Base-by-base conservation (phyloP, 805 yeast genomes). In the Pichia ethanolica region DNA sequence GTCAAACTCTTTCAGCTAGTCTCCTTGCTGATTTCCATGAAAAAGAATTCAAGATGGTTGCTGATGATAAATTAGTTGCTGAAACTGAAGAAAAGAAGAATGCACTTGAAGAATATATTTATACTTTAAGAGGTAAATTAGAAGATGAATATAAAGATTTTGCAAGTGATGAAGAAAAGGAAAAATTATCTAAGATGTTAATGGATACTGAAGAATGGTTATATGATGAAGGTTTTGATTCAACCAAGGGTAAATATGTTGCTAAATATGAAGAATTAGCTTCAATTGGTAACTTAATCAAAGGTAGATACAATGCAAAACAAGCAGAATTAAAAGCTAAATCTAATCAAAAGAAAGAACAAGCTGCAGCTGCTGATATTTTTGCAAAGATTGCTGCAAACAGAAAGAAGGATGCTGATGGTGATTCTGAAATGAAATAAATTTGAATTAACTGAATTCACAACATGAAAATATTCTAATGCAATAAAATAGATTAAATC, bases 21-120 rank as follows among this genome's bases (percentile, higher is more conserved):
- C 71, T 63, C 47, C 77, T 88, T 69, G 74, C 82, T 61, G 72
- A 71, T 48, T 77, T 75, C 58, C 77, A 85, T 54, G 98, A 93
- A 78, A 74, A 74, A 70, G 99, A 93, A 77, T 80, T 81, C 65
- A 78, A 84, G 68, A 73, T 93, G 83, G 77, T 80, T 57, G 81
- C 89, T 67, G 89, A 84, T 66, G 99, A 93, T 73, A 93, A 90
- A 77, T 83, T 91, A 62, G 97, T 93, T 58, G 95, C 95, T 59
- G 98, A 93, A 75, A 93, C 98, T 58, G 98, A 93, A 78, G 97
- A 93, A 75, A 89, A 89, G 72, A 93, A 93, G 85, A 93, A 93
- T 71, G 93, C 96, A 57, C 78, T 93, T 55, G 99, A 93, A 78
- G 99, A 93, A 78, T 93, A 93, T 79, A 93, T 93, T 65, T 93